Percentiles rank a stretch among this genome's conserved stretches.
Evolutionary conservation across 139 green algal genomes (phyloP).

Genomic region (Chlorella sp.): DNA sequence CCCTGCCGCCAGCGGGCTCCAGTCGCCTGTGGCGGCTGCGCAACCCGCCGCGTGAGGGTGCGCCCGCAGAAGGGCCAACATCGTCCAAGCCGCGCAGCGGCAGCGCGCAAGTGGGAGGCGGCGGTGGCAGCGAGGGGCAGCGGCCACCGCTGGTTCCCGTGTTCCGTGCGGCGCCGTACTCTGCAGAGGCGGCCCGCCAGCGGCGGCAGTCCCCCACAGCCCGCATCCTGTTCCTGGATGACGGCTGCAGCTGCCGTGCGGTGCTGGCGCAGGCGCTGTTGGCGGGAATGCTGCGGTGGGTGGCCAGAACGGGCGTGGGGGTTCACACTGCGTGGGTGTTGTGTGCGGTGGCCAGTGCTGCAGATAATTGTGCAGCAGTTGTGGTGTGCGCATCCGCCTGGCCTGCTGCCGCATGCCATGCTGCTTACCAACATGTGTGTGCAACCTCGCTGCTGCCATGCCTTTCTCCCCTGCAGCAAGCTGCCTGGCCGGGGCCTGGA

Average conservation of each 20-base stretch:
- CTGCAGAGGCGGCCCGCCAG: conserved; percentile 36
- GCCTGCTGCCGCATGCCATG: no score
- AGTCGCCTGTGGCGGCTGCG: not conserved
- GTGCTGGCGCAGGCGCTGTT: conserved; percentile 54
- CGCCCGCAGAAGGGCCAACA: not conserved
- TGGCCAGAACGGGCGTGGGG: no score
- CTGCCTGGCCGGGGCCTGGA: conserved; percentile 22
- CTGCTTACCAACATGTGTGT: no score
- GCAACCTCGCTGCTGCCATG: not conserved
- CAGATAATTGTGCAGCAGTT: no score
- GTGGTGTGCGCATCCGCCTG: no score
- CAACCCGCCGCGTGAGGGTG: not conserved
- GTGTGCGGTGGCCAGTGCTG: no score
- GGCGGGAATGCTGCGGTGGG: conserved; percentile 29
- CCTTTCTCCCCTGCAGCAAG: conserved; percentile 12
- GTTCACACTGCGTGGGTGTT: no score
- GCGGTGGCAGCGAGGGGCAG: not conserved
- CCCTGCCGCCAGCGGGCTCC: not conserved
- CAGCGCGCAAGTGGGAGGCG: not conserved
- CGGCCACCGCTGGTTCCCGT: conserved; percentile 17
- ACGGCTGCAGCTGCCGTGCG: conserved; percentile 52
- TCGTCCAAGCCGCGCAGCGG: not conserved
- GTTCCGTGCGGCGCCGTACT: conserved; percentile 43
- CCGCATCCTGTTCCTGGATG: conserved; percentile 59
- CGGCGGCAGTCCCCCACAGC: not conserved